These are phyloP conservation scores for Leccinum aurantiacum DNA, from an alignment of 768 basidiomycete genomes.

Conservation along the genomic window DNA sequence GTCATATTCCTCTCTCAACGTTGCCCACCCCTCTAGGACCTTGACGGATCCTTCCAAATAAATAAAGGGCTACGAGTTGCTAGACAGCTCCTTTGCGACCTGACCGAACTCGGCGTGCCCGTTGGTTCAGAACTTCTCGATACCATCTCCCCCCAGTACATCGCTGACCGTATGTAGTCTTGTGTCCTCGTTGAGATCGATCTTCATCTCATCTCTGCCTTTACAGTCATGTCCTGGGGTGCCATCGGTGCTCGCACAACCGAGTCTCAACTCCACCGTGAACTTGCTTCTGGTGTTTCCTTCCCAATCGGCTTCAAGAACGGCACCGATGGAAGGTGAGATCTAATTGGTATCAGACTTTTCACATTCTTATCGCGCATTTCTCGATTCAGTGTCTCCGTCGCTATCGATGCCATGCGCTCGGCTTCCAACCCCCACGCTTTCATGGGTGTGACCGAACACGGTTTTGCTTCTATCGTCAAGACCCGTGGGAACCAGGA, in stretches of 20 bases:
- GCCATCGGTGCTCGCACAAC: constrained; percentile 98
- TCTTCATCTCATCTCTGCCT: neutral
- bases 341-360: neutral
- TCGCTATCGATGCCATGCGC: constrained; percentile 97
- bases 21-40: constrained; percentile 43
- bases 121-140: constrained; percentile 95
- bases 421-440: constrained; percentile 90
- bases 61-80: constrained; percentile 94
- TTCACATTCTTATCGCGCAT: constrained; percentile 3
- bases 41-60: constrained; percentile 92
- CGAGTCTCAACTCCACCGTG: constrained; percentile 95
- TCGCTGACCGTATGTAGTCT: constrained; percentile 62
- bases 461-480: constrained; percentile 92
- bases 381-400: constrained; percentile 52
- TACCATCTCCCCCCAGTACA: constrained; percentile 79
- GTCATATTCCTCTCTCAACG: neutral
- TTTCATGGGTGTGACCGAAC: constrained; percentile 91
- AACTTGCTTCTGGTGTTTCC: constrained; percentile 92
- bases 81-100: constrained; percentile 85
- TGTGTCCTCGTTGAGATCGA: neutral
- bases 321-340: constrained; percentile 88
- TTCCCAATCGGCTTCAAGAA: constrained; percentile 99
- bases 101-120: constrained; percentile 86
- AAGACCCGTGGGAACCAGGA: constrained; percentile 83
- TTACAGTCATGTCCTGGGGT: constrained; percentile 79